Percentiles rank a stretch among this genome's conserved stretches.
Conservation (phyloP, 2,329 filamentous ascomycete genomes). For the Pseudogymnoascus sp. region DNA sequence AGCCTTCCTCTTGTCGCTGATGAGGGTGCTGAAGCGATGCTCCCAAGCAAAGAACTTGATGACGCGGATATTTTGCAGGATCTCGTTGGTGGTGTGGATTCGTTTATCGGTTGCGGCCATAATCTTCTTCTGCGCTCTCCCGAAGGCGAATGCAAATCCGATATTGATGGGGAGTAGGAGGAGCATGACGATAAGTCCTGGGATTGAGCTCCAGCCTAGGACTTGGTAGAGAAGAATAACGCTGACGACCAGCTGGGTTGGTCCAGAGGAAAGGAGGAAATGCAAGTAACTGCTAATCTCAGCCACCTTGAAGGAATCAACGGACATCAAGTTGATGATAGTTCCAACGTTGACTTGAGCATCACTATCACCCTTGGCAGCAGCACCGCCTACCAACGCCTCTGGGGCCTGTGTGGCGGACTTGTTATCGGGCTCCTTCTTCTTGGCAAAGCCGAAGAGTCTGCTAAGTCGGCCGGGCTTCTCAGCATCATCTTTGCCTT, state of each 20-base stretch:
- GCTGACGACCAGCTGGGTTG: constrained; percentile 77
- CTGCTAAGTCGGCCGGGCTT: constrained; percentile 39
- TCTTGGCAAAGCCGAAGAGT: constrained; percentile 45
- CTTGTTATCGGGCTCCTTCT: constrained; percentile 45
- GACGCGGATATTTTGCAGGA: constrained; percentile 93
- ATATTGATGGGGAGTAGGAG: constrained; percentile 87
- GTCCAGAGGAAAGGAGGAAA: constrained; percentile 87
- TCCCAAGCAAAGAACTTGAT: constrained; percentile 99
- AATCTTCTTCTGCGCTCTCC: constrained; percentile 79
- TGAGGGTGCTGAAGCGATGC: constrained; percentile 73
- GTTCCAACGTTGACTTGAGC: constrained; percentile 86
- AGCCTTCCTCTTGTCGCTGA: constrained; percentile 75
- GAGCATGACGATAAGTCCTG: constrained; percentile 83
- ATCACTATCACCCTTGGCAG: constrained; percentile 37
- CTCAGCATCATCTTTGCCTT: constrained; percentile 38
- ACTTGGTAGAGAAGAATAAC: constrained; percentile 78
- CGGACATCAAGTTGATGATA: constrained; percentile 99
- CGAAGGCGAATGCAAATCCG: constrained; percentile 76
- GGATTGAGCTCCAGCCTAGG: constrained; percentile 86
- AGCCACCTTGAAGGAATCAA: constrained; percentile 97
- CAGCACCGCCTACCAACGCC: constrained; percentile 26
- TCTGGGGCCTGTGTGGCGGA: constrained; percentile 28
- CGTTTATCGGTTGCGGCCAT: constrained; percentile 89
- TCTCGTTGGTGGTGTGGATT: constrained; percentile 94
- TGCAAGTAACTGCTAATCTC: constrained; percentile 93